Base-by-base conservation (phyloP, 208 protist species). In the Trypanosoma vivax region DNA sequence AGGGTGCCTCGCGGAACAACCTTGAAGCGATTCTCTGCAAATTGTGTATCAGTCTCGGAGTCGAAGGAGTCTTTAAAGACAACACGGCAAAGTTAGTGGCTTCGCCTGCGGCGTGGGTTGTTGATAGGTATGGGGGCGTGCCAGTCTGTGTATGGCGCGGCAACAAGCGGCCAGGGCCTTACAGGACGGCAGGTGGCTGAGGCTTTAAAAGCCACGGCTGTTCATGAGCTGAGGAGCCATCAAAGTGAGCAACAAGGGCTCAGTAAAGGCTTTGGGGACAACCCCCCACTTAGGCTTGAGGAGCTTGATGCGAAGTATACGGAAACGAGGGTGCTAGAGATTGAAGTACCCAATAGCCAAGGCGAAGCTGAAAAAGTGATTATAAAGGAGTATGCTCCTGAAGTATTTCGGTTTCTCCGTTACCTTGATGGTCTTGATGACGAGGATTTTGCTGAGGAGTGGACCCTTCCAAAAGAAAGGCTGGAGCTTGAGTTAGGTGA, bases 121-220 rank as follows among this genome's bases (percentile, higher is more conserved):
- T n/a, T 25, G 33, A 25, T 30, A 29, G 7, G 33, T 24, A 76
- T 70, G 70, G 70, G 63, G 18, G 19, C 35, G 13, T 50, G 38
- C 39, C 65, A 72, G 35, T 33, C 57, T 3, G 27, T 64, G 39
- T 51, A 65, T 21, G 70, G 79, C 5, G 59, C 81, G 1, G 70
- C 86, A 16, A 93, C 82, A 5, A 93, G 86, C 30, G 86, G 86
- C 6, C 55, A 53, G 1, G 79, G 82, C 1, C 60, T 93, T 13
- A 87, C 82, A 21, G 75, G 60, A 16, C 25, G 67, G 21, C 79
- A 93, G 50, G 79, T 90, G 7, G 70, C 72, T 7, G 68, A 45
- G 5, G 82, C 84, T 2, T 49, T 92, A 21, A 50, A 50, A 9
- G 54, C 50, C 9, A 45, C 64, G 18, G 64, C 63, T 7, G 42